phyloP scores from a whole-genome alignment of 2,329 filamentous ascomycete species.

The Diplodia sapinea region DNA sequence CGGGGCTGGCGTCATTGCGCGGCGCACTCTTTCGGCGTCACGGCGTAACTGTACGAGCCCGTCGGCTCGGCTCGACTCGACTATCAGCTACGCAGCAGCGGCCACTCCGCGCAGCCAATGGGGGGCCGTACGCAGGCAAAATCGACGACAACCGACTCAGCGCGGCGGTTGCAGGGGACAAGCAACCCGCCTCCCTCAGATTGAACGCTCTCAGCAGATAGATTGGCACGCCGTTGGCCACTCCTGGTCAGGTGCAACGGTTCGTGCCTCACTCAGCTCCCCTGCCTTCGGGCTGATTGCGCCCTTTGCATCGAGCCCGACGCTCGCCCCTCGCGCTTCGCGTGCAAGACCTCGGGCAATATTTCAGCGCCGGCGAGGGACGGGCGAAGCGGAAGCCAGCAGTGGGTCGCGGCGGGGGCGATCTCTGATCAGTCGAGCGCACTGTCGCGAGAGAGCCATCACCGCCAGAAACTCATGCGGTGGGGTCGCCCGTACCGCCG shows the following conservation, averaged over 20 bases:
- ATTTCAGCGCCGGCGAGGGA: conserved; percentile 22
- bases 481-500: conserved; percentile 6
- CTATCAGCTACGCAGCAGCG: conserved; percentile 19
- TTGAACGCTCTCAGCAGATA: conserved; percentile 20
- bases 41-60: conserved; percentile 20
- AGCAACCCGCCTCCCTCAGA: conserved; percentile 11
- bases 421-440: conserved; percentile 21
- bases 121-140: conserved; percentile 16
- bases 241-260: conserved; percentile 15
- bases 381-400: conserved; percentile 3
- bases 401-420: conserved; percentile 19
- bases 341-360: conserved; percentile 14
- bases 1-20: conserved; percentile 14
- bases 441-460: background rate
- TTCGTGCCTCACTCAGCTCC: conserved; percentile 12
- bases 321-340: conserved; percentile 22
- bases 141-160: conserved; percentile 17
- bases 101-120: conserved; percentile 15
- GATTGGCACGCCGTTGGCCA: conserved; percentile 4
- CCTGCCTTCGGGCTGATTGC: conserved; percentile 12
- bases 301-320: conserved; percentile 24
- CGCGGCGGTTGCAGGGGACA: conserved; percentile 9
- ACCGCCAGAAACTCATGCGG: conserved; percentile 10
- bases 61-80: conserved; percentile 30
- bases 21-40: conserved; percentile 17